Conservation (phyloP, 2,329 filamentous ascomycete genomes). For the Phyllosticta citrichinensis region DNA sequence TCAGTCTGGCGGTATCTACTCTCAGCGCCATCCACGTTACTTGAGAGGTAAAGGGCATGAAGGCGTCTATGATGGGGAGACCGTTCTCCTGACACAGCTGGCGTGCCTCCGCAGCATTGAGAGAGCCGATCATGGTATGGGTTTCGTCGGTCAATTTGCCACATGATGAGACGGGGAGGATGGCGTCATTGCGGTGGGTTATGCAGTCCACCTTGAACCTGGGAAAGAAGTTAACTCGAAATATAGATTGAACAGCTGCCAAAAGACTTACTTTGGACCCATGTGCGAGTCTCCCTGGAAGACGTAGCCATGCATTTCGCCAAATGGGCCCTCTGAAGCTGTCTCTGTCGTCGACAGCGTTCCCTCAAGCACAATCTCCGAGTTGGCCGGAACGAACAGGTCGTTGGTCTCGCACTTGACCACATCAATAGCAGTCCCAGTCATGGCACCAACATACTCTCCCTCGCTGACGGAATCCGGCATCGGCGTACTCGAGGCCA, state of each 20-base stretch:
- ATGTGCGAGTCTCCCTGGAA: slow-evolving; percentile 32
- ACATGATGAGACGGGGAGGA: slow-evolving; percentile 36
- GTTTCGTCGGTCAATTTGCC: slow-evolving; percentile 39
- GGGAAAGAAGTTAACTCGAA: not conserved
- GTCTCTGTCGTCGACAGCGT: slow-evolving; percentile 36
- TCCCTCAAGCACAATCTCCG: slow-evolving; percentile 44
- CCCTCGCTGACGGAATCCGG: slow-evolving; percentile 40
- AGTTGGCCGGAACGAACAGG: slow-evolving; percentile 39
- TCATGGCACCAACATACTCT: slow-evolving; percentile 40
- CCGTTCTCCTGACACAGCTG: slow-evolving; percentile 23
- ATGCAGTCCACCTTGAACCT: slow-evolving; percentile 33
- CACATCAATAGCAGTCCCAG: slow-evolving; percentile 36
- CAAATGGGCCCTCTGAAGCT: slow-evolving; percentile 40
- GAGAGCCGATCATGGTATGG: slow-evolving; percentile 32
- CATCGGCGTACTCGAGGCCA: slow-evolving; percentile 28
- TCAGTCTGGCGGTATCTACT: slow-evolving; percentile 11
- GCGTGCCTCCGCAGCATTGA: slow-evolving; percentile 36
- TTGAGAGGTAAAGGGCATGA: slow-evolving; percentile 37
- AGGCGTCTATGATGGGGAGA: slow-evolving; percentile 37
- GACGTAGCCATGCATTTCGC: slow-evolving; percentile 34
- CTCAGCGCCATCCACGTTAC: slow-evolving; percentile 36
- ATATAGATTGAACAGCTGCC: not conserved
- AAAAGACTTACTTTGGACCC: slow-evolving; percentile 27
- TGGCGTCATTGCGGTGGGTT: slow-evolving; percentile 39
- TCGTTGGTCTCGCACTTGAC: slow-evolving; percentile 45